Evolutionary conservation across 129 eudicot genomes (phyloP).

Genomic region (Glebionis coronaria): DNA sequence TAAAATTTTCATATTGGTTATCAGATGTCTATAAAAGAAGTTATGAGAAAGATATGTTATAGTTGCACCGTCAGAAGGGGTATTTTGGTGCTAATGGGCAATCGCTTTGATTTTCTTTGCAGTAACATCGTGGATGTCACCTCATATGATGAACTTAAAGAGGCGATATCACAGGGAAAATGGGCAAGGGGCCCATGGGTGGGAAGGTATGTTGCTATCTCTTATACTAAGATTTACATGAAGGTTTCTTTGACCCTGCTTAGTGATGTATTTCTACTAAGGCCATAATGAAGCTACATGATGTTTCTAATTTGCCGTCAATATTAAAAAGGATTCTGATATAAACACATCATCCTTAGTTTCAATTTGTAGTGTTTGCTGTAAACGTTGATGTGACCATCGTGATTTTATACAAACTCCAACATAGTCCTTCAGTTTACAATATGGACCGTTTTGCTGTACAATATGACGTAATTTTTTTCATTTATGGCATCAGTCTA

Average conservation of each 20-base stretch:
- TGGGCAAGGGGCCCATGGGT: constrained; percentile 99
- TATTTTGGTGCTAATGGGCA: not conserved
- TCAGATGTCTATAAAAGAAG: not conserved
- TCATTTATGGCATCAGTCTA: not conserved
- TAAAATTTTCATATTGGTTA: not conserved
- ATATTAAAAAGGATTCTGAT: not conserved
- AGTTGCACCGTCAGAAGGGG: not conserved
- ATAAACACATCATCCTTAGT: not conserved
- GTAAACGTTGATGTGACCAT: not conserved
- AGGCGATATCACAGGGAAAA: constrained; percentile 60
- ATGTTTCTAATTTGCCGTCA: not conserved
- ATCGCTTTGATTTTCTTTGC: not conserved
- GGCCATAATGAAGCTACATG: not conserved
- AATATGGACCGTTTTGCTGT: constrained; percentile 1
- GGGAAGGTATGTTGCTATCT: constrained; percentile 52
- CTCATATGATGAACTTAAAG: constrained; percentile 9
- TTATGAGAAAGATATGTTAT: not conserved
- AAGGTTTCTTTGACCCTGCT: not conserved
- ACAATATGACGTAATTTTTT: constrained; percentile 12
- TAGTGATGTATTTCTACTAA: not conserved
- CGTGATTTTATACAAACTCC: constrained; percentile 10
- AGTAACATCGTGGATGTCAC: constrained; percentile 17
- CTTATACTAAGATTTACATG: constrained; percentile 7
- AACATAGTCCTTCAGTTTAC: not conserved
- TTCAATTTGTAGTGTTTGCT: constrained; percentile 3